phyloP scores from a whole-genome alignment of 2,329 filamentous ascomycete species.

The Rutstroemia sydowiana region DNA sequence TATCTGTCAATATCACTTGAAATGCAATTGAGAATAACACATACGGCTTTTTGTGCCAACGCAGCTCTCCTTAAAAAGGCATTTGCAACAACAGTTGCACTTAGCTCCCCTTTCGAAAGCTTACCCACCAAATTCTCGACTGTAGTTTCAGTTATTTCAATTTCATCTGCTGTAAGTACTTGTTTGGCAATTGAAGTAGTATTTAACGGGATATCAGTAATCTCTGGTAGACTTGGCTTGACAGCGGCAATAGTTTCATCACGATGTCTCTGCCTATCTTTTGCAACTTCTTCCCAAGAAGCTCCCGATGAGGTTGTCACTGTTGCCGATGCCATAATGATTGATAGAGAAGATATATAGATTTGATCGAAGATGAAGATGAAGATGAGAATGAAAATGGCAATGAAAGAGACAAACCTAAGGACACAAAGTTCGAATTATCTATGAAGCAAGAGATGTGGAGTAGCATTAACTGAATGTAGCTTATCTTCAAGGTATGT shows the following conservation, averaged over 20 bases:
- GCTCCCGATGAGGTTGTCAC: constrained; percentile 27
- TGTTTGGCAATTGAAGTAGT: constrained; percentile 39
- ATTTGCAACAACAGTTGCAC: constrained; percentile 37
- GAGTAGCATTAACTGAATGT: too few relatives aligned
- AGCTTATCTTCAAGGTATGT: too few relatives aligned
- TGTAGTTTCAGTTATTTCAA: constrained; percentile 41
- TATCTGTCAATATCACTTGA: neutral
- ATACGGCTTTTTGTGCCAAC: constrained; percentile 42
- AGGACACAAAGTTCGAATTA: too few relatives aligned
- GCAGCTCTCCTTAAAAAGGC: constrained; percentile 49
- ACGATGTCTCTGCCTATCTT: constrained; percentile 38
- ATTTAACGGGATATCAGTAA: constrained; percentile 35
- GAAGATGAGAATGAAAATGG: too few relatives aligned
- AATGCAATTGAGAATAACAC: neutral
- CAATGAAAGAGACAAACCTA: too few relatives aligned
- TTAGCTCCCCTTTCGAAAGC: constrained; percentile 38
- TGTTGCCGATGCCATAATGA: constrained; percentile 22
- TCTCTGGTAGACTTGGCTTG: constrained; percentile 33
- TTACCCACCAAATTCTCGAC: constrained; percentile 40
- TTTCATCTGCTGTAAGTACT: constrained; percentile 39
- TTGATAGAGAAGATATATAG: neutral
- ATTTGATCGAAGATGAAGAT: neutral
- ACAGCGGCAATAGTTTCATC: constrained; percentile 38
- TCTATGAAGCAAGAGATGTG: too few relatives aligned
- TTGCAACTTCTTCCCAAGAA: constrained; percentile 41